Percentiles rank a stretch among this genome's conserved stretches.
phyloP scores from a whole-genome alignment of 306 rosid genomes.

The Cucumis cinereus region DNA sequence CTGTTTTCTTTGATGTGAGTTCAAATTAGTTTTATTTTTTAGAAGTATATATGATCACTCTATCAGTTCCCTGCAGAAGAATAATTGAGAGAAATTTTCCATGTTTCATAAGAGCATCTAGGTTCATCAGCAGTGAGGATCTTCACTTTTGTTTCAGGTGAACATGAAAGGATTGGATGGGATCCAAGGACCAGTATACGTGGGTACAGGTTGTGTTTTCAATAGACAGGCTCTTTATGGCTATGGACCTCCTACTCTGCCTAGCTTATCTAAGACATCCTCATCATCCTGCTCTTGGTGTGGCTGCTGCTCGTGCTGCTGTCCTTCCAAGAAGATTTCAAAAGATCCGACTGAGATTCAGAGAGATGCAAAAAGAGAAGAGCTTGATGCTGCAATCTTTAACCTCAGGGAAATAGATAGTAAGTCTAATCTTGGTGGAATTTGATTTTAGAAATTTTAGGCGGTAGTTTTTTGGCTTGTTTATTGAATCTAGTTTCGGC shows the following conservation, averaged over 20 bases:
- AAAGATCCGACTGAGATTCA: slow-evolving; percentile 65
- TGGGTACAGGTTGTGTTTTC: slow-evolving; percentile 91
- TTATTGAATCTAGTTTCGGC: background rate
- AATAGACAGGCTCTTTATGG: slow-evolving; percentile 98
- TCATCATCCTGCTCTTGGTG: slow-evolving; percentile 59
- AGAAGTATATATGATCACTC: background rate
- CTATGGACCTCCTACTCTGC: slow-evolving; percentile 83
- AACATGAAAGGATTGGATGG: slow-evolving; percentile 99
- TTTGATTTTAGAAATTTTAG: background rate
- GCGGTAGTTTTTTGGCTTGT: background rate
- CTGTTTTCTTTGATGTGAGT: slow-evolving; percentile 96
- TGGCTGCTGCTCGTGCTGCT: slow-evolving; percentile 68
- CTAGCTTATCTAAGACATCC: slow-evolving; percentile 48
- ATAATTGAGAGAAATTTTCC: background rate
- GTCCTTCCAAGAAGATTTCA: slow-evolving; percentile 61
- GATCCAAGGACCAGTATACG: slow-evolving; percentile 95
- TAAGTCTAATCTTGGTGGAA: slow-evolving; percentile 22
- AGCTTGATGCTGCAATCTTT: slow-evolving; percentile 93
- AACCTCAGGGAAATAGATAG: slow-evolving; percentile 89
- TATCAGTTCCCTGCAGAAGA: background rate
- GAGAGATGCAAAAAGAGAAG: slow-evolving; percentile 77
- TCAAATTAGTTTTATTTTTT: slow-evolving; percentile 1
- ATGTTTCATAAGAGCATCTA: background rate
- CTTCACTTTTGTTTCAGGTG: slow-evolving; percentile 41
- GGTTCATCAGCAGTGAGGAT: slow-evolving; percentile 1